Conservation (phyloP, 164 flowering plant genomes). For the Aristolochia californica region DNA sequence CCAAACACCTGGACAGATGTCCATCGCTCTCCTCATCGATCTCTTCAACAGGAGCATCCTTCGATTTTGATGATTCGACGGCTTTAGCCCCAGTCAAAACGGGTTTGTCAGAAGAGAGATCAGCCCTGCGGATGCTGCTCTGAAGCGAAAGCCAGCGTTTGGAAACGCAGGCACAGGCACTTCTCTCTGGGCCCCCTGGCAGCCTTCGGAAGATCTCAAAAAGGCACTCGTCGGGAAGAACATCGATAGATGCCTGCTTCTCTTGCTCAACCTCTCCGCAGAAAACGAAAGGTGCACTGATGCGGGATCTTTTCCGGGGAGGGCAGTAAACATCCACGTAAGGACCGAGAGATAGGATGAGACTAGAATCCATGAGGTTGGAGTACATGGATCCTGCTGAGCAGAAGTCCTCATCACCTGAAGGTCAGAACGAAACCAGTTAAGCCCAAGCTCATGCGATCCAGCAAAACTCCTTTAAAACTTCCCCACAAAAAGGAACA, state of each 20-base stretch:
- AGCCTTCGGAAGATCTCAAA: conserved; percentile 70
- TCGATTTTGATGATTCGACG: background rate
- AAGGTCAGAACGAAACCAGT: conserved; percentile 2
- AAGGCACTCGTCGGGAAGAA: conserved; percentile 81
- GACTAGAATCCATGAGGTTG: conserved; percentile 18
- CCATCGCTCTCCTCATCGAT: conserved; percentile 43
- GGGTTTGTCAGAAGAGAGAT: conserved; percentile 18
- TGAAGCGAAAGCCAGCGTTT: conserved; percentile 64
- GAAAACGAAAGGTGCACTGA: conserved; percentile 23
- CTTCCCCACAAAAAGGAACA: background rate
- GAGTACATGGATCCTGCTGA: conserved; percentile 17
- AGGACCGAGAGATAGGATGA: conserved; percentile 18
- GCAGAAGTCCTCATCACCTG: conserved; percentile 25
- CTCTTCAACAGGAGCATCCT: conserved; percentile 2
- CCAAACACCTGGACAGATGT: conserved; percentile 52
- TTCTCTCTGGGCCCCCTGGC: conserved; percentile 41
- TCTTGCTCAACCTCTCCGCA: conserved; percentile 16
- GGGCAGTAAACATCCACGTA: conserved; percentile 26
- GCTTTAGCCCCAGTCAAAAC: background rate
- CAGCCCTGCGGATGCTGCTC: conserved; percentile 39
- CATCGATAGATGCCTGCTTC: conserved; percentile 36
- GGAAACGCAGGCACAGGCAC: conserved; percentile 64
- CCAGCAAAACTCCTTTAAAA: too few relatives aligned
- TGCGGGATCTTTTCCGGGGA: conserved; percentile 30
- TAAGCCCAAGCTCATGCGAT: background rate